Percentiles rank a stretch among this genome's conserved stretches.
Evolutionary conservation across 2,329 filamentous ascomycete species (phyloP).

Genomic region (Aspergillus oerlinghausenensis): DNA sequence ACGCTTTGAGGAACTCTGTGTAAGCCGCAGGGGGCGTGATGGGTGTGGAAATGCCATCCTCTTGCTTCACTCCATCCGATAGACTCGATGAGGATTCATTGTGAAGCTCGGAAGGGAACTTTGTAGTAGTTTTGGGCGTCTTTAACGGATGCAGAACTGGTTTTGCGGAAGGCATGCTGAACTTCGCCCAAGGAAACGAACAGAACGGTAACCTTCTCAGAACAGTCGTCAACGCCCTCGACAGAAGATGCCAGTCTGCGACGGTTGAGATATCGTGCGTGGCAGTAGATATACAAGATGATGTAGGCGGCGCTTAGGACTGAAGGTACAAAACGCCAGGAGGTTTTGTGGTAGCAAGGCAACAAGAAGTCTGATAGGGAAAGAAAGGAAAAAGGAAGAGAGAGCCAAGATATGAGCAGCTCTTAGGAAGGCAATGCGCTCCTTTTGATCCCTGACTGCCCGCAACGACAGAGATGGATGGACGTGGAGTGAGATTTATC

Average conservation of each 20-base stretch:
- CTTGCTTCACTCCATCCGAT: conserved; percentile 64
- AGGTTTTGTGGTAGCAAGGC: conserved; percentile 3
- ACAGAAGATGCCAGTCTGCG: neutral
- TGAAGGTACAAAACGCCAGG: neutral
- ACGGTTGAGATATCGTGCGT: conserved; percentile 1
- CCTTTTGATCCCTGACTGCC: conserved; percentile 6
- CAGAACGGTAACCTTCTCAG: neutral
- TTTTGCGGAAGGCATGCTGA: conserved; percentile 29
- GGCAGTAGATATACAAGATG: conserved; percentile 6
- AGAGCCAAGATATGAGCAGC: neutral
- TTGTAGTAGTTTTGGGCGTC: conserved; percentile 39
- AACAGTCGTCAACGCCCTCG: neutral
- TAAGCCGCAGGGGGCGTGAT: conserved; percentile 89
- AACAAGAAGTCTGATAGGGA: neutral
- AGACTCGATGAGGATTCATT: conserved; percentile 53
- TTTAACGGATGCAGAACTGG: conserved; percentile 39
- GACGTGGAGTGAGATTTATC: conserved; percentile 11
- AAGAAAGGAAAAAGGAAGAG: conserved; percentile 1
- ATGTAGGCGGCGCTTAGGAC: neutral
- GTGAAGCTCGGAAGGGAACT: conserved; percentile 53
- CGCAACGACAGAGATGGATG: conserved; percentile 2
- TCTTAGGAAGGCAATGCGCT: neutral
- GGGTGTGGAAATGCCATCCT: conserved; percentile 68
- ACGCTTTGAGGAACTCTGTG: conserved; percentile 83
- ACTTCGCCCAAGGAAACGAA: neutral